Percentiles rank a stretch among this genome's conserved stretches.
Conservation (phyloP, 2,329 filamentous ascomycete genomes). For the Fusarium euwallaceae region DNA sequence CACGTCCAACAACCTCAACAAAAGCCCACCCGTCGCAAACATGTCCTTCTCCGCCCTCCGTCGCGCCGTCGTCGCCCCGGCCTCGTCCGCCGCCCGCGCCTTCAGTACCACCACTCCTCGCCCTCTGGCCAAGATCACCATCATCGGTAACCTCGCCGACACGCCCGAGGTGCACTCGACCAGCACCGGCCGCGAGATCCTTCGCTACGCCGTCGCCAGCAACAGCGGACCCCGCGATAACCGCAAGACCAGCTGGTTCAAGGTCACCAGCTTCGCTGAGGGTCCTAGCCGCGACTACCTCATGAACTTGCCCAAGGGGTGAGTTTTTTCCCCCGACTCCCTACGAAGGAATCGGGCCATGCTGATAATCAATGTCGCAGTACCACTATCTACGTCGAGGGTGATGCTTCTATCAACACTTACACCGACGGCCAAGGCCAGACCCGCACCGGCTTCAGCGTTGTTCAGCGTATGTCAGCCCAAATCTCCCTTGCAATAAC, state of each 20-base stretch:
- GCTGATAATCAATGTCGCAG: constrained; percentile 59
- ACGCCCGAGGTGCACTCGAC: constrained; percentile 82
- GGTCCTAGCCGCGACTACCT: constrained; percentile 79
- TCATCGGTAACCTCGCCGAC: constrained; percentile 87
- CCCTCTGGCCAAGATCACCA: constrained; percentile 81
- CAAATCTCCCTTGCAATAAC: neutral
- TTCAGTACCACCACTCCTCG: constrained; percentile 81
- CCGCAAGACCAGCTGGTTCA: constrained; percentile 87
- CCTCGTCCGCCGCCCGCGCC: constrained; percentile 68
- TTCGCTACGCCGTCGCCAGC: constrained; percentile 83
- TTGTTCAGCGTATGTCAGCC: constrained; percentile 82
- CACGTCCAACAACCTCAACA: neutral
- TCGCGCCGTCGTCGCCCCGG: constrained; percentile 63
- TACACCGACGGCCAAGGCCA: constrained; percentile 81
- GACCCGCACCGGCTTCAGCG: constrained; percentile 72
- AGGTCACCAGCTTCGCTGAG: constrained; percentile 79
- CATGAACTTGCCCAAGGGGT: constrained; percentile 86
- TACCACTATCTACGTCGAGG: constrained; percentile 85
- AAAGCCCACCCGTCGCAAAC: constrained; percentile 1
- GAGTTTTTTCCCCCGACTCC: constrained; percentile 55
- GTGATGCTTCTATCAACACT: constrained; percentile 77
- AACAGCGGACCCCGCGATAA: constrained; percentile 76
- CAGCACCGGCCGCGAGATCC: constrained; percentile 77
- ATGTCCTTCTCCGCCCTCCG: constrained; percentile 68
- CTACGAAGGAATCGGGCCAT: neutral